Base-by-base conservation (phyloP, 768 basidiomycete genomes). In the Auriscalpium orientale region DNA sequence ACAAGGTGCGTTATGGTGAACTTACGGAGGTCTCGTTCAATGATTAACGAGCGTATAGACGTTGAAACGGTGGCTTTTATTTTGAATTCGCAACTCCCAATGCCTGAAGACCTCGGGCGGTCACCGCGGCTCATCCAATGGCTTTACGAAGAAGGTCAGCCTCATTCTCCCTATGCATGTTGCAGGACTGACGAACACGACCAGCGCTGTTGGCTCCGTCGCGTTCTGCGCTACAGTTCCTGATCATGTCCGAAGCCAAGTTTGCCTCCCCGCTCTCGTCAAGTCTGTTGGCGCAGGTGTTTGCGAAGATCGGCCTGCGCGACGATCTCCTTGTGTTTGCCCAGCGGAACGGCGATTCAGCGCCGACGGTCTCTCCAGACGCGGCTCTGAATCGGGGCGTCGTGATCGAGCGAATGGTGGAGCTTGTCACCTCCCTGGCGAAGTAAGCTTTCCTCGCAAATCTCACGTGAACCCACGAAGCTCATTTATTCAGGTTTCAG, bases 121-220 rank as follows among this genome's bases (percentile, higher is more conserved):
- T 53, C 69, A 47, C 47, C 65, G 3, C 63, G 57, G 28, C 60
- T 76, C 16, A 58, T 78, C 15, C 62, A 70, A 15, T 78, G 72
- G 64, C 59, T 84, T 9, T 77, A 74, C 51, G 51, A 71, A 44
- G 59, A 76, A 49, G 79, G 83, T 79, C 54, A 12, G 61, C 40
- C 28, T 7, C 28, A 5, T 28, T 28, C 28, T 28, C 28, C 4
- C 28, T 28, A 28, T 28, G 28, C 28, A 5, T 28, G 28, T 28
- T 28, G 28, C 28, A 28, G 28, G 28, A 2, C 28, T 28, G 28
- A 40, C 28, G 12, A 28, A 20, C 34, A 33, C 53, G 21, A 34
- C 55, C 54, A 12, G 43, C 59, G 22, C 66, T 34, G 8, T n/a
- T 22, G 37, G 20, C 35, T 46, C 38, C 28, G 11, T 36, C 37